Base-by-base conservation (phyloP, 2,329 filamentous ascomycete species). In the Malbranchea cinnamomea region DNA sequence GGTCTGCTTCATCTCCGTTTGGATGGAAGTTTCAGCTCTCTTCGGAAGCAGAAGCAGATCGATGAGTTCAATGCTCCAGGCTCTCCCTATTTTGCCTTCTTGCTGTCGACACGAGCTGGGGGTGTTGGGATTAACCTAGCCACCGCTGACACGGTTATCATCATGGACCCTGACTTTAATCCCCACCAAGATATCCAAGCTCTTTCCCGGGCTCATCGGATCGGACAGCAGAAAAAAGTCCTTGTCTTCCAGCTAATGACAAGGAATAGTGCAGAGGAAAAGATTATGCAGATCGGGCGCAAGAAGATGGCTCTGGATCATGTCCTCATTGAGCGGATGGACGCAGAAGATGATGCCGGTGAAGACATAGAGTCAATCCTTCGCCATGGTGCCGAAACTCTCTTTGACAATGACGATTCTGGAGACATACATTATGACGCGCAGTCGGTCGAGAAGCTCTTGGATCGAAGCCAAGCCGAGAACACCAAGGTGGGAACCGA, bases 121-220 rank as follows among this genome's bases (percentile, higher is more conserved):
- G 89, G 91, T 45, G 87, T 98, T 0, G 91, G 89, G 10, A 98
- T 98, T 61, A 98, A 98, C 48, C 66, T 98, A 32, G 89, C 89
- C 0, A 93, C 85, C 5, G 89, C 89, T 2, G 89, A 98, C 48
- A 98, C 89, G 0, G 91, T 98, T 37, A 94, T 98, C 40, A 94
- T 98, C 41, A 73, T 95, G 41, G 85, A 98, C 44, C 83, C 83
- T 0, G 89, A 98, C 48, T 95, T 92, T 62, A 98, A 98, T 38
- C 89, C 89, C 1, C 89, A 98, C 48, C 89, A 98, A 54, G 91
- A 98, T 46, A 79, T 98, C 23, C 89, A 98, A 52, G 89, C 89
- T 0, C 66, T 98, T 17, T 92, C 87, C 17, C 75, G 91, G 40
- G 89, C 87, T 11, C 89, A 98, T 54, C 78, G 89, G 15, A 95